Evolutionary conservation across 2,329 filamentous ascomycete species (phyloP).

Genomic region (Calycina herbarum): DNA sequence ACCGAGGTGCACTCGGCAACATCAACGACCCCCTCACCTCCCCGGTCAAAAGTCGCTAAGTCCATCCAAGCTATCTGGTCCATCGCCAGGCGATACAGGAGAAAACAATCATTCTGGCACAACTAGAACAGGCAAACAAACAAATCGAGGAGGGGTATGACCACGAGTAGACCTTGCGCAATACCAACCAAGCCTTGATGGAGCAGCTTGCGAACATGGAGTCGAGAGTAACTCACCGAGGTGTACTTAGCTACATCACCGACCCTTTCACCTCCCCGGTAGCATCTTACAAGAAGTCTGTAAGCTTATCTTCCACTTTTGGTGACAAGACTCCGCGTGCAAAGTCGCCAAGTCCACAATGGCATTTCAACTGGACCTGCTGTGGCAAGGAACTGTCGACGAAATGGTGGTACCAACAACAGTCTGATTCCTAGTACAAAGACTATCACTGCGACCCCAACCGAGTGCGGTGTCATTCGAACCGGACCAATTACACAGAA

Average conservation of each 20-base stretch:
- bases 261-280: constrained; percentile 28
- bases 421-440: no score
- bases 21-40: no score
- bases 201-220: constrained; percentile 21
- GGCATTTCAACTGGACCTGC: not conserved
- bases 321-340: not conserved
- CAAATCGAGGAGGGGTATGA: no score
- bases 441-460: no score
- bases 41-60: no score
- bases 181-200: constrained; percentile 11
- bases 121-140: no score
- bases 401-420: no score
- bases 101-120: no score
- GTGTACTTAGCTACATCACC: constrained; percentile 17
- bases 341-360: not conserved
- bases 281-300: not conserved
- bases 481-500: not conserved
- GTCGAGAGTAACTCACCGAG: constrained; percentile 18
- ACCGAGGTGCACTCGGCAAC: no score
- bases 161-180: not conserved
- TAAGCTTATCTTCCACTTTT: not conserved
- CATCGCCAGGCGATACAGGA: no score
- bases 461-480: not conserved
- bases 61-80: no score
- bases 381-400: constrained; percentile 23